Conservation (phyloP, 805 yeast genomes). For the Starmerella gropengiesseri region DNA sequence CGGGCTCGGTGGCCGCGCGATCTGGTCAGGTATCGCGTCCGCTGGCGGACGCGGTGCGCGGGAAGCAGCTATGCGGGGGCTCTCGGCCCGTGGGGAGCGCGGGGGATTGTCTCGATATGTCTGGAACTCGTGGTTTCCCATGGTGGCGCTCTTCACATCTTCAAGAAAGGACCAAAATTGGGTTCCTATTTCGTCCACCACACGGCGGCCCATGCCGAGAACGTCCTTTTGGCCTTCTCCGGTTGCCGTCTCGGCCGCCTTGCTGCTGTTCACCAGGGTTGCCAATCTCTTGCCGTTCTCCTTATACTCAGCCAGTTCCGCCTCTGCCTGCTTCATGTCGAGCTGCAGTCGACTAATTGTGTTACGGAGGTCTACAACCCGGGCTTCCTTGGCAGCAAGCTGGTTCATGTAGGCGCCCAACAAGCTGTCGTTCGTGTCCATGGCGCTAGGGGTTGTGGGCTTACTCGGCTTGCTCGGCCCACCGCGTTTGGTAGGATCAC, state of each 20-base stretch:
- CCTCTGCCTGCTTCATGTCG: constrained; percentile 31
- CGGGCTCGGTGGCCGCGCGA: constrained; percentile 11
- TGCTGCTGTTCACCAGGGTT: constrained; percentile 6
- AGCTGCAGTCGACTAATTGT: constrained; percentile 25
- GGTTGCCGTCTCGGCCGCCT: background rate
- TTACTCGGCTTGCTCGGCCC: no score
- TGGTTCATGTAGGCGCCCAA: constrained; percentile 16
- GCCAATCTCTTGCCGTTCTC: constrained; percentile 18
- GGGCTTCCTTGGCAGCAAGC: constrained; percentile 33
- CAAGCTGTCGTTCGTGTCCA: constrained; percentile 1
- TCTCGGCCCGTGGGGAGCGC: background rate
- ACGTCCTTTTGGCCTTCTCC: constrained; percentile 20
- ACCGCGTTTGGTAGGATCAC: background rate
- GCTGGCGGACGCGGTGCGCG: constrained; percentile 1
- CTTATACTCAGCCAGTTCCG: constrained; percentile 27
- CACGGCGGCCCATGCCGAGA: constrained; percentile 26
- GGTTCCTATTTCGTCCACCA: constrained; percentile 29
- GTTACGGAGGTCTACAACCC: constrained; percentile 30
- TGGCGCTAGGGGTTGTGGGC: background rate
- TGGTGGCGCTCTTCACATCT: constrained; percentile 29
- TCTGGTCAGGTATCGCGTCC: background rate
- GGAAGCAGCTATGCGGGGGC: background rate
- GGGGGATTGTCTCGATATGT: constrained; percentile 4
- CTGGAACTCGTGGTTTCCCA: constrained; percentile 27
- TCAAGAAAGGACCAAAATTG: constrained; percentile 31